A percentile compares a stretch with the other conserved stretches of the same genome.
Conservation (phyloP, 345 rosid species). For the Raphanus sativus region DNA sequence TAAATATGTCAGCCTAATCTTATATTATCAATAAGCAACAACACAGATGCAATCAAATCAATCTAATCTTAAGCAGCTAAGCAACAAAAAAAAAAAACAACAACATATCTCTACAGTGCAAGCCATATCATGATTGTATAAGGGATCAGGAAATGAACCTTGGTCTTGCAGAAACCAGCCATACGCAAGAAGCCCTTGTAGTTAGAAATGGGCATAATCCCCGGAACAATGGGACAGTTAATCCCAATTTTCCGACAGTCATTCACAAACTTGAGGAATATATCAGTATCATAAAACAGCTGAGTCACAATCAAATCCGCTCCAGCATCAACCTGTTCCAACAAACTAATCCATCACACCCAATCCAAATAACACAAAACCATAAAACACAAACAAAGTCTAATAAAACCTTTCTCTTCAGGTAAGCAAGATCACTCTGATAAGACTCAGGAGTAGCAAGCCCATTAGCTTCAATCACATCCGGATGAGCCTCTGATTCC, state of each 20-base stretch:
- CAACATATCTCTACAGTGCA: not conserved
- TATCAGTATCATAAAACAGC: conserved; percentile 86
- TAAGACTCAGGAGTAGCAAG: conserved; percentile 70
- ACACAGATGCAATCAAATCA: not conserved
- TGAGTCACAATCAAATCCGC: conserved; percentile 89
- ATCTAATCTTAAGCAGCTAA: not conserved
- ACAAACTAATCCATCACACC: not conserved
- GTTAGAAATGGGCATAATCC: conserved; percentile 94
- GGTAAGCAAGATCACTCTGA: conserved; percentile 77
- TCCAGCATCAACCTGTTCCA: conserved; percentile 88
- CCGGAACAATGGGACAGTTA: conserved; percentile 87
- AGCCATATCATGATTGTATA: not conserved
- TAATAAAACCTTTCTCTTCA: conserved; percentile 70
- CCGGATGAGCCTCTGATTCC: conserved; percentile 86
- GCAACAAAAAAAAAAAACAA: not conserved
- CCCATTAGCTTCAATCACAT: conserved; percentile 70
- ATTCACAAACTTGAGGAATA: conserved; percentile 85
- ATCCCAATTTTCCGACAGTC: conserved; percentile 95
- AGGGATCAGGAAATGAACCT: conserved; percentile 43
- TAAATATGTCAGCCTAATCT: not conserved
- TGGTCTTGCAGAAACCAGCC: conserved; percentile 97
- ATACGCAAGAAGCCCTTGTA: conserved; percentile 90
- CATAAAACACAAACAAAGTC: not conserved
- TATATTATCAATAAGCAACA: not conserved
- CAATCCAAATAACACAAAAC: not conserved